Conservation (phyloP, 2,329 filamentous ascomycete genomes). For the Fusarium mexicanum region DNA sequence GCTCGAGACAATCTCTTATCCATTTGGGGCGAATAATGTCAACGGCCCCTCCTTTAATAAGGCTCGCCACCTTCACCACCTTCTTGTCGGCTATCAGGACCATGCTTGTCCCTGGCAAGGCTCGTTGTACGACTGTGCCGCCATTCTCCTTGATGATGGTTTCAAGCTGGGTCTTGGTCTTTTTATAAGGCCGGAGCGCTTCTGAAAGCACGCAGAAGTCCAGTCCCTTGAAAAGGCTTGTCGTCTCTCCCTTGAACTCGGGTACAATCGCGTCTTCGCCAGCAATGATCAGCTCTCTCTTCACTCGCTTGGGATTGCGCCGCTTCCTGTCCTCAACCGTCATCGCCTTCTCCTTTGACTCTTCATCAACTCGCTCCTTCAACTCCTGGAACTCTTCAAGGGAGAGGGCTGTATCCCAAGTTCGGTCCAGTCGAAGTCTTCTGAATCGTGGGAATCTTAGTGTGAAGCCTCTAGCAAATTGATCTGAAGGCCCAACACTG, state of each 20-base stretch:
- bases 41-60: constrained; percentile 76
- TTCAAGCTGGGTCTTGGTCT: constrained; percentile 82
- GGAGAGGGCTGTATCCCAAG: constrained; percentile 83
- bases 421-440: constrained; percentile 80
- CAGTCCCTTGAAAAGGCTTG: constrained; percentile 76
- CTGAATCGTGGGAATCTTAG: constrained; percentile 93
- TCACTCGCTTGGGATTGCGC: constrained; percentile 66
- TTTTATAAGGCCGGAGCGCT: constrained; percentile 73
- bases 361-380: constrained; percentile 74
- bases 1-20: constrained; percentile 83
- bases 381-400: constrained; percentile 80
- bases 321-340: constrained; percentile 76
- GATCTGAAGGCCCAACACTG: constrained; percentile 76
- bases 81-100: constrained; percentile 83
- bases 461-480: constrained; percentile 80
- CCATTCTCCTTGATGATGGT: constrained; percentile 84
- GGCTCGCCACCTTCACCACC: constrained; percentile 81
- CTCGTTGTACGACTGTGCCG: constrained; percentile 79
- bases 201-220: constrained; percentile 89
- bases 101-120: constrained; percentile 68
- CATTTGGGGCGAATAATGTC: constrained; percentile 83
- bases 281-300: constrained; percentile 74
- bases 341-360: constrained; percentile 78
- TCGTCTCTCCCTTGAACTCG: constrained; percentile 65
- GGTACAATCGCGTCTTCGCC: constrained; percentile 65